Evolutionary conservation across 1,284 basidiomycete species (phyloP).

Genomic region (Mycena citricolor): DNA sequence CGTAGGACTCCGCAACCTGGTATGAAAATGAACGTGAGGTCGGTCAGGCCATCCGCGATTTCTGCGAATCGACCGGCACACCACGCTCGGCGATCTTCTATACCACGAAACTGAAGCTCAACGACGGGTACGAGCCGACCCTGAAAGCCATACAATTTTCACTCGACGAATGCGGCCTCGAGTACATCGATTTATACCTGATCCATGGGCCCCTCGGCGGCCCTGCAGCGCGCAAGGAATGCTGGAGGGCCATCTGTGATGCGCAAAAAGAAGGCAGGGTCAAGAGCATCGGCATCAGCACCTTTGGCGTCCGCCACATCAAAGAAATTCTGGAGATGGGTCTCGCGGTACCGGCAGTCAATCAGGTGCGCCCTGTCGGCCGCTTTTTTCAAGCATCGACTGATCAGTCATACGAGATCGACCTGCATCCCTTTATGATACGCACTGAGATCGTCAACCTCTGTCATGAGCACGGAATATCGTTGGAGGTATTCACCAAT

Average conservation of each 20-base stretch:
- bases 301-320: conserved; percentile 68
- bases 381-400: conserved; percentile 2
- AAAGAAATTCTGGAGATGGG: conserved; percentile 55
- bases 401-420: conserved; percentile 39
- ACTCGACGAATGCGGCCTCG: conserved; percentile 51
- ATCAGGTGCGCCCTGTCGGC: conserved; percentile 51
- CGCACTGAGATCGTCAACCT: conserved; percentile 62
- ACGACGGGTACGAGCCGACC: conserved; percentile 51
- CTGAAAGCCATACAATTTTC: conserved; percentile 54
- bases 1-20: conserved; percentile 59
- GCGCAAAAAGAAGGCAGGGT: conserved; percentile 61
- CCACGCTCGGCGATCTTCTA: conserved; percentile 63
- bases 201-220: conserved; percentile 67
- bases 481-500: conserved; percentile 54
- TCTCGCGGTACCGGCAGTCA: conserved; percentile 55
- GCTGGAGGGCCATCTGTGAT: conserved; percentile 57
- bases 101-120: conserved; percentile 68
- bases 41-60: conserved; percentile 60
- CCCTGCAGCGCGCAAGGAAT: conserved; percentile 47
- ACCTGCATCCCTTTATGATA: conserved; percentile 76
- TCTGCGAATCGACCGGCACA: conserved; percentile 43
- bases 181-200: conserved; percentile 69
- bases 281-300: conserved; percentile 69
- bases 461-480: conserved; percentile 58
- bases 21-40: conserved; percentile 70